Base-by-base conservation (phyloP, 441 rosid genomes). In the Populus hybrid region DNA sequence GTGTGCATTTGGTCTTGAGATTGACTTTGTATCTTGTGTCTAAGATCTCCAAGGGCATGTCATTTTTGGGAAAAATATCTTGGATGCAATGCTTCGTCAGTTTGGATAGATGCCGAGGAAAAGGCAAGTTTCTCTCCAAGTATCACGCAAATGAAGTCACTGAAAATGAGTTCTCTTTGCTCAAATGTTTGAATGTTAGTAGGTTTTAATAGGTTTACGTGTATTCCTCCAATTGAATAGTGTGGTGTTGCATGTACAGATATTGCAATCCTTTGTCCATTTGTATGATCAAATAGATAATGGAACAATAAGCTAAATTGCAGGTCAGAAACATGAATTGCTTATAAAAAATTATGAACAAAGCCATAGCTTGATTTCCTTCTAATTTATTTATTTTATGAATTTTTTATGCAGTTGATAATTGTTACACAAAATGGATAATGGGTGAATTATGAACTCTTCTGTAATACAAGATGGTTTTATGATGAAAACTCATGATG, bases 381-480 rank as follows among this genome's bases (percentile, higher is more conserved):
- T 75, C 23, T 29, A 29, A 29, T 33, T 6, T 76, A 20, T 56
- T 11, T 65, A 9, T 3, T 24, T 9, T 65, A 29, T 29, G 31
- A 29, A 3, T 26, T 9, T 24, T 26, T 3, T 71, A 11, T 80
- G 73, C 78, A 59, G 80, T 72, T 66, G 76, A 35, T 75, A 68
- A 28, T 72, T 40, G 5, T 69, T 29, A 23, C 31, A 33, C 67
- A 67, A 78, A 68, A 84, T 88, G 89, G 89, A 84, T 71, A 71
- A 80, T 59, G 77, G 71, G 81, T 78, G 24, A 77, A 84, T 82
- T 82, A 73, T 84, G 81, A 78, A 82, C 24, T 73, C 68, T 69
- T 67, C 74, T 78, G 88, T 69, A 76, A 61, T 73, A 35, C 84
- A 84, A 78, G 83, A 81, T 69, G 64, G 67, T 78, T 78, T 84